A percentile compares a stretch with the other conserved stretches of the same genome.
Evolutionary conservation across 2,329 filamentous ascomycete genomes (phyloP).

Genomic region (Sordariomycetes sp.): DNA sequence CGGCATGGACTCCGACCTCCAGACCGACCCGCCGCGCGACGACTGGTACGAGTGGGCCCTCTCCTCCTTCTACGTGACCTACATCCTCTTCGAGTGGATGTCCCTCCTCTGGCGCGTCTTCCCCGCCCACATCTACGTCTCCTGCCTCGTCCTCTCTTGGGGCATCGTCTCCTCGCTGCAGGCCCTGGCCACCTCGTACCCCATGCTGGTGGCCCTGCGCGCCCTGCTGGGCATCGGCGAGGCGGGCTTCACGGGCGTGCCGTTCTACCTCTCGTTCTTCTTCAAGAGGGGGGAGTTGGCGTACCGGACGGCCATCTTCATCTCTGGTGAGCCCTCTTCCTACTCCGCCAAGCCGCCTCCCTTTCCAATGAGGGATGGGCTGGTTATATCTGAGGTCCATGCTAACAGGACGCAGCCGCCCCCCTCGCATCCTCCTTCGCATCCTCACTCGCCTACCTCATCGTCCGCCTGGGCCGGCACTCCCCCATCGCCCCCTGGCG

Average conservation of each 20-base stretch:
- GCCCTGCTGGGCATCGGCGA: slow-evolving; percentile 51
- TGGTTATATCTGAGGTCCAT: background rate
- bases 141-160: slow-evolving; percentile 63
- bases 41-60: slow-evolving; percentile 51
- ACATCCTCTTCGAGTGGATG: slow-evolving; percentile 57
- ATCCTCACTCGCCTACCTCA: slow-evolving; percentile 67
- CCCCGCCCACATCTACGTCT: slow-evolving; percentile 50
- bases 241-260: slow-evolving; percentile 54
- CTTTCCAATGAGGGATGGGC: background rate
- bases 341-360: background rate
- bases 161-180: slow-evolving; percentile 70
- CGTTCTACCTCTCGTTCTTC: slow-evolving; percentile 55
- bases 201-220: slow-evolving; percentile 42
- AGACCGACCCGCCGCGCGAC: slow-evolving; percentile 31
- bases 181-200: slow-evolving; percentile 52
- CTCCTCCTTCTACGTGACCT: slow-evolving; percentile 50
- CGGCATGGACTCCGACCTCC: slow-evolving; percentile 51
- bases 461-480: slow-evolving; percentile 55
- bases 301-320: slow-evolving; percentile 74
- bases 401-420: slow-evolving; percentile 46
- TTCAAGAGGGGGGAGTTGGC: slow-evolving; percentile 64
- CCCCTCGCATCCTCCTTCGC: slow-evolving; percentile 73
- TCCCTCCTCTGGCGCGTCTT: slow-evolving; percentile 48
- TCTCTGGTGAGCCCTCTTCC: slow-evolving; percentile 44
- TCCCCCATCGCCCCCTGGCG: slow-evolving; percentile 73